Base-by-base conservation (phyloP, 305 asterid species). In the Ilex paraguariensis region DNA sequence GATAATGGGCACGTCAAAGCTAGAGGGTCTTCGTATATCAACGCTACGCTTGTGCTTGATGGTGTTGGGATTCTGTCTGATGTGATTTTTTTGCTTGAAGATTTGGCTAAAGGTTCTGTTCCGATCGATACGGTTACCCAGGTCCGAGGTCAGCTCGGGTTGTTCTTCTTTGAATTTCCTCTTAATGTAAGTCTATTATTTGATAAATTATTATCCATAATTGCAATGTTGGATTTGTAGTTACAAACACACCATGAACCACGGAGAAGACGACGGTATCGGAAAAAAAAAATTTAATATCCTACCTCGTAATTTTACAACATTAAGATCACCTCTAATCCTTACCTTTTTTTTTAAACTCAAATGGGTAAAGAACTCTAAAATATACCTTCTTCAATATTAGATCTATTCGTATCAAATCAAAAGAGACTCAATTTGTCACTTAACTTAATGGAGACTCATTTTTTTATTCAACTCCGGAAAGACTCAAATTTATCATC, bases 61-160 rank as follows among this genome's bases (percentile, higher is more conserved):
- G 88, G 82, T 44, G 80, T 80, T 64, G 83, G 82, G 70, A 58
- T 91, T 30, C 36, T 86, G 57, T 66, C 67, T 54, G 89, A 82
- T 57, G 78, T 75, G 48, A 45, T 91, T 50, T 76, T 64, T 11
- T 69, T 91, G 77, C 65, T 91, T 60, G 88, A 79, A 73, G 96
- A 91, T 71, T 66, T 91, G 66, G 75, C 80, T 9, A 77, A 50
- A 65, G 98, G 98, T 5, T 66, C 73, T 57, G 73, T 88, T 58
- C 54, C 69, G 50, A 84, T 88, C 62, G 95, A 88, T 65, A 81
- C 95, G 17, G 86, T 65, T 13, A 66, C 96, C 13, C 66, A 71
- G 79, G 72, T 88, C 59, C 77, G 65, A 57, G 98, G 98, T 55
- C 77, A 80, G 82, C 80, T 91, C 6, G 87, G 95, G 21, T 51